Evolutionary conservation across 1,284 basidiomycete genomes (phyloP), one percentile per base, ranked within the genome.

Genomic region (Cutaneotrichosporon cutaneum): DNA sequence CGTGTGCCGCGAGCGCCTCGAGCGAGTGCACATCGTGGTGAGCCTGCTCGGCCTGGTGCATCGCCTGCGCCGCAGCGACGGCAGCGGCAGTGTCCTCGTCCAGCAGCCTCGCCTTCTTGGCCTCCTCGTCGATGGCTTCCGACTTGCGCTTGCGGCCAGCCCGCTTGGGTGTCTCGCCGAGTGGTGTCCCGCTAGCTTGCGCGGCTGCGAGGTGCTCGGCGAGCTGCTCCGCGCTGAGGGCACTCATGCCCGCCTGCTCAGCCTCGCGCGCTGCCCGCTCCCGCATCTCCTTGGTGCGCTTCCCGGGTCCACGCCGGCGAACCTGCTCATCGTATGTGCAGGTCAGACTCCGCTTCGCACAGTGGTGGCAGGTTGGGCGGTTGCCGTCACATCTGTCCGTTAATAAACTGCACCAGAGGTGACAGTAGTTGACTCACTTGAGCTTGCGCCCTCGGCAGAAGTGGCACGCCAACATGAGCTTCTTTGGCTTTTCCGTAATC

Each of bases 301-400:
- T 80, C 22, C 81, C 81, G 10, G 81, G 80, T 21, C 81, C 81
- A 50, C 81, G 74, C 10, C 81, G 74, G 16, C 80, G 76, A 56
- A 82, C 77, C 45, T 64, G 56, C 6, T 77, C 75, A 60, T 81
- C 80, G 67, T 78, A 81, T 3, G 75, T 70, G 63, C 81, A 82
- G 1, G 55, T 56, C 18, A 77, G 68, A 52, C 65, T 65, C 16
- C 75, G 72, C 48, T 70, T 68, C 13, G 63, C 60, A 58, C 75
- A 77, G 62, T 77, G 72, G 27, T 62, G 59, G 54, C 75, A 77
- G 0, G 69, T 71, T 1, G 70, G 72, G 11, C 71, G 69, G 21
- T 55, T 58, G 10, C 72, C 74, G 45, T 77, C 75, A 42, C 75
- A 77, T 50, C 73, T 73, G 4, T 6, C 26, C 47, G 45, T 55